phyloP scores from a whole-genome alignment of 2,329 filamentous ascomycete species.

The Sordariomycetes sp. region DNA sequence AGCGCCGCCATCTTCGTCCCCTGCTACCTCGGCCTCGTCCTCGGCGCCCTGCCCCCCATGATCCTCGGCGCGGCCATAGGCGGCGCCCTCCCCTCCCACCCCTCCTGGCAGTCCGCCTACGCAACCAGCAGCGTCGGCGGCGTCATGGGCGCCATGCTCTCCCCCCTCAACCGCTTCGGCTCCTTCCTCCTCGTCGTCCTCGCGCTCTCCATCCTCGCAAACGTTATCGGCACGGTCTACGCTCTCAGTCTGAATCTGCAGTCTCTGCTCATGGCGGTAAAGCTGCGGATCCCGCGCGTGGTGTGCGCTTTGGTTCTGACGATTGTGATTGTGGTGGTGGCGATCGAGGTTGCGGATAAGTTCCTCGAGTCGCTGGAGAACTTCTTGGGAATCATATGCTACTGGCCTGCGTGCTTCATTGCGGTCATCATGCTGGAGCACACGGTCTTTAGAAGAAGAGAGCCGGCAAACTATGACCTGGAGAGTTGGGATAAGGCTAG shows the following conservation, averaged over 20 bases:
- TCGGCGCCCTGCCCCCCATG: constrained; percentile 13
- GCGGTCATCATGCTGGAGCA: constrained; percentile 27
- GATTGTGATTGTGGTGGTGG: constrained; percentile 24
- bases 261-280: constrained; percentile 20
- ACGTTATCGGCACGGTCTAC: constrained; percentile 22
- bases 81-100: constrained; percentile 10
- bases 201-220: constrained; percentile 22
- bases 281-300: constrained; percentile 23
- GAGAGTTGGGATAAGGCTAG: constrained; percentile 28
- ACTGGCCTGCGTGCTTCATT: constrained; percentile 29
- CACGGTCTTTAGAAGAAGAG: constrained; percentile 24
- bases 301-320: constrained; percentile 24
- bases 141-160: constrained; percentile 11
- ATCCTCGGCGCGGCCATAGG: constrained; percentile 21
- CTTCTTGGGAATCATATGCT: constrained; percentile 28
- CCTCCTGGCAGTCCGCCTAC: constrained; percentile 10
- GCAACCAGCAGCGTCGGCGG: constrained; percentile 10
- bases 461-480: constrained; percentile 26
- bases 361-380: constrained; percentile 28
- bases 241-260: constrained; percentile 24
- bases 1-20: constrained; percentile 2
- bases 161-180: constrained; percentile 11
- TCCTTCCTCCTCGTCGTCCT: constrained; percentile 22
- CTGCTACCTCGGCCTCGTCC: constrained; percentile 4
- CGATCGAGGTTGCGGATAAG: constrained; percentile 22